Evolutionary conservation across 2,329 filamentous ascomycete species (phyloP), one percentile per base, ranked within the genome.

Genomic region (Colletotrichum graminicola): DNA sequence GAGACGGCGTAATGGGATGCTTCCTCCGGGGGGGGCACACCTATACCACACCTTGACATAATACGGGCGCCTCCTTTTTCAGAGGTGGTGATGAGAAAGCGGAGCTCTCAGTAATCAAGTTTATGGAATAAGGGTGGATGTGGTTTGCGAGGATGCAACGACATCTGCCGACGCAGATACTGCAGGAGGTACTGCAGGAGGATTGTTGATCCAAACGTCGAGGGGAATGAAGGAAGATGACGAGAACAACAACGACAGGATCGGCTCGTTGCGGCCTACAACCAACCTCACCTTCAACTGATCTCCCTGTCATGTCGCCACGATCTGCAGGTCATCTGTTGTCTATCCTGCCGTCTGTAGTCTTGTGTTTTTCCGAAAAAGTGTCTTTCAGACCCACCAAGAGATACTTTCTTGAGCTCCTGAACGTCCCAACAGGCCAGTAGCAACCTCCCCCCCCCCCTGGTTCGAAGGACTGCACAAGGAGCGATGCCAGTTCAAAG

Each of bases 31-130:
- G 54, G 21, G 21, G 54, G 21, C 32, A 59, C 47, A 32, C 29
- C 47, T 60, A 64, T 69, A 60, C 23, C 65, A 55, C 21, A 34
- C 21, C 59, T 36, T 49, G 60, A 47, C 16, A 64, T n/a, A 54
- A 12, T 71, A 32, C 41, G 11, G 34, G 45, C n/a, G 54, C 63
- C 69, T 60, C 49, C 45, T 45, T 63, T 47, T 47, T 43, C 59
- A 45, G 21, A 51, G 18, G 36, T 16, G 14, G 29, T 49, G 29
- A 34, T 49, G 45, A 49, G 39, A 54, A 32, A 62, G 65, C 65
- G 65, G 69, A 69, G 69, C 54, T 49, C 54, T 49, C 54, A 60
- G 60, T 47, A 56, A 69, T 36, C 36, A 41, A 49, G 69, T 56
- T 68, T 41, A 69, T 72, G 59, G 60, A n/a, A 64, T 47, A 21